These are phyloP conservation scores for Fusarium lateritium DNA, from an alignment of 2,329 filamentous ascomycete genomes.

Conservation along the genomic window DNA sequence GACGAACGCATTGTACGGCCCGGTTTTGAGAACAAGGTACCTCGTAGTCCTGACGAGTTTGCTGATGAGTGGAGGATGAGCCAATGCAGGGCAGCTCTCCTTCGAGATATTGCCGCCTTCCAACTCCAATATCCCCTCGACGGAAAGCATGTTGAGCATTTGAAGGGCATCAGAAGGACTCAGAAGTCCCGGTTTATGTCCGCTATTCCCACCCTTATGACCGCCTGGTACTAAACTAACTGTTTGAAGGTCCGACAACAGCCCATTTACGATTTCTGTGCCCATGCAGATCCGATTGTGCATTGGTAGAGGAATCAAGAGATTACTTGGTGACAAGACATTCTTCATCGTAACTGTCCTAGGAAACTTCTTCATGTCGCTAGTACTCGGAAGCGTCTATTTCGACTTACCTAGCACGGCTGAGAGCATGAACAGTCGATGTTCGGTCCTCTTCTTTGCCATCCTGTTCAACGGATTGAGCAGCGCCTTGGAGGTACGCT, in stretches of 20 bases:
- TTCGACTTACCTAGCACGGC: constrained; percentile 21
- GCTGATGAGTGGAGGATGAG: constrained; percentile 52
- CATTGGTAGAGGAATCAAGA: constrained; percentile 50
- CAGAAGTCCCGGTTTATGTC: constrained; percentile 37
- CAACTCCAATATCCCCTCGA: constrained; percentile 39
- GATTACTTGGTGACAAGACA: constrained; percentile 37
- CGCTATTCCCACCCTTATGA: background rate
- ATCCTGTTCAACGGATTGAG: constrained; percentile 40
- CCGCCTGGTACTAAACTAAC: background rate
- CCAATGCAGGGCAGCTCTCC: constrained; percentile 38
- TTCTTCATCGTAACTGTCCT: constrained; percentile 34
- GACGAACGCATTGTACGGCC: constrained; percentile 52
- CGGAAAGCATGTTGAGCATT: constrained; percentile 36
- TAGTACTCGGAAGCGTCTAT: constrained; percentile 38
- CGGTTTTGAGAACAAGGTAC: constrained; percentile 47
- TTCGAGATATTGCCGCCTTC: constrained; percentile 52
- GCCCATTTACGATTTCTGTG: constrained; percentile 62
- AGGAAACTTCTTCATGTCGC: constrained; percentile 28
- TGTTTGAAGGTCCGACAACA: constrained; percentile 28
- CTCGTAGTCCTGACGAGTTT: constrained; percentile 55
- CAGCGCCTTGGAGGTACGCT: constrained; percentile 28
- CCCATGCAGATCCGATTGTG: constrained; percentile 61
- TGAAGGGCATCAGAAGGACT: constrained; percentile 16
- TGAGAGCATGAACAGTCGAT: constrained; percentile 15
- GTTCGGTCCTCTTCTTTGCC: constrained; percentile 33